Evolutionary conservation across 352 stramenopile species (phyloP), one percentile per base, ranked within the genome.

Genomic region (Pythium phragmiticola): DNA sequence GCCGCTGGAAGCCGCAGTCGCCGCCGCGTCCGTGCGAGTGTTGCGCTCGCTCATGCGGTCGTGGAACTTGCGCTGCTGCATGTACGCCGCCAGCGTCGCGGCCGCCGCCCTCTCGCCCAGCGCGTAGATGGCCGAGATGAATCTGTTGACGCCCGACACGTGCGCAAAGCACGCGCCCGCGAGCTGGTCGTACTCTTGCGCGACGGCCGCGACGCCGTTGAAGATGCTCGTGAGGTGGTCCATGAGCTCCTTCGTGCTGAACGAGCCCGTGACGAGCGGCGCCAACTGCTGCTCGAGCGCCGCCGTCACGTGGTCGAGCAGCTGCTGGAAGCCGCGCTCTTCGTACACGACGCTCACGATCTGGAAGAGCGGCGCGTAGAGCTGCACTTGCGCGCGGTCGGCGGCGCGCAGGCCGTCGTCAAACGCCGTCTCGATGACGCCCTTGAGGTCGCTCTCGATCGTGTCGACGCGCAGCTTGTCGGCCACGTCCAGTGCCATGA

Each of bases 401-500:
- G 68, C 65, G 9, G 67, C 59, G 6, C 62, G 68, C 37, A 96
- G 52, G 1, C 81, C 84, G 1, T 82, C 69, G 13, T 84, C 80
- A 19, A 93, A 92, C 28, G 76, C 66, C 23, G 73, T 72, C 70
- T 94, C 84, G 68, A 96, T 87, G 36, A 91, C 71, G 28, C 66
- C 68, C 64, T 92, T 90, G 1, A 94, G 76, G 50, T 96, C 85
- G 58, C 77, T 92, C 72, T 96, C 87, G 49, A 90, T 86, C 16
- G 82, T 91, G 66, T 93, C 86, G 26, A 96, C 73, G 39, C 85
- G 85, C 56, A 96, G 61, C 50, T 90, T 90, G 61, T 96, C 87
- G 12, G 85, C 83, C 16, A 90, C 82, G 60, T 94, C 87, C 46
- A 95, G 65, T 14, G 75, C 60, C 76, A 92, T 90, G 53, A 90